Base-by-base conservation (phyloP, 176 grass and related monocot genomes). In the Elymus sibiricus region DNA sequence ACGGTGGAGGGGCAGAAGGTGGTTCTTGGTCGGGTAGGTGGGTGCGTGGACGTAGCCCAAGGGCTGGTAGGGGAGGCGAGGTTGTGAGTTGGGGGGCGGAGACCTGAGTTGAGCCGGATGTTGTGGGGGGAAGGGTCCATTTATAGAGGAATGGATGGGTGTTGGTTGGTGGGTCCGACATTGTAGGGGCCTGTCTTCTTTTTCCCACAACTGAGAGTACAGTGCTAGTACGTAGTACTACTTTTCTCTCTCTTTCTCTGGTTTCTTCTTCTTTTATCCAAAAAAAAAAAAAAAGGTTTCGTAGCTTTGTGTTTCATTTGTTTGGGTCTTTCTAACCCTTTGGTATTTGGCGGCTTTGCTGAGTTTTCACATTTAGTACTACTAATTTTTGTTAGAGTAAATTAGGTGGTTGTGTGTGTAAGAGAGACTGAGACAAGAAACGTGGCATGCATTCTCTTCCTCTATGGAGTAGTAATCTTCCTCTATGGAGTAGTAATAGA, bases 141-240 rank as follows among this genome's bases (percentile, higher is more conserved):
- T 87, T 90, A 90, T 90, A 90, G 84, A 59, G 69, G 46, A 5
- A 42, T 37, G 39, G 27, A 5, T 53, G 49, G 32, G 24, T 40
- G 31, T 31, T 68, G 63, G 79, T 86, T 27, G 79, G 85, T 84
- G 85, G 85, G 89, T 84, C 89, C 84, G 74, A 66, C 89, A 84
- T 49, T 83, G 34, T 76, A 67, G 84, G 88, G 62, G 21, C 15
- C 4, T 5, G 3, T 2, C 0, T 61, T 38, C 21, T n/a, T n/a
- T n/a, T n/a, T n/a, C 47, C 87, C 75, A 49, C 64, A 8, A 67
- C 64, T 19, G 49, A 49, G 14, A 49, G 14, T 49, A 49, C 46
- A 37, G 5, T 16, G 5, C 14, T 16, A 44, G 5, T 49, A 51
- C 6, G 31, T n/a, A 42, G 63, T 37, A 27, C 1, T 14, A 14